A percentile compares a stretch with the other conserved stretches of the same genome.
phyloP scores from a whole-genome alignment of 495 filamentous ascomycete genomes.

The Hypomontagnella monticulosa region DNA sequence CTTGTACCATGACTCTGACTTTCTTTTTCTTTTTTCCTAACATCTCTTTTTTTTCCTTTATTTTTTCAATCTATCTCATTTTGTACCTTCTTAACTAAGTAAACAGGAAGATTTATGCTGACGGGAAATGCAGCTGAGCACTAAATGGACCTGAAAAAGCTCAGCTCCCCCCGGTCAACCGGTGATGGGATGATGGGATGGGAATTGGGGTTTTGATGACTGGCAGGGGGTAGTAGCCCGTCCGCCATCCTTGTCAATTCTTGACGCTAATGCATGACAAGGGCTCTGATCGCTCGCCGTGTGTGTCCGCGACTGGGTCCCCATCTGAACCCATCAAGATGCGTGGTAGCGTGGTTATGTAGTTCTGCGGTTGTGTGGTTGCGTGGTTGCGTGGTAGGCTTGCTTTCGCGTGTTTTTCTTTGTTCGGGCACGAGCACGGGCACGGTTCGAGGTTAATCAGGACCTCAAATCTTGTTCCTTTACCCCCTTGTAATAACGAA shows the following conservation, averaged over 20 bases:
- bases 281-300: conserved; percentile 43
- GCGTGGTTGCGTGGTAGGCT: conserved; percentile 5
- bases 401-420: conserved; percentile 34
- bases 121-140: conserved; percentile 36
- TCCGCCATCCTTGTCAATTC: conserved; percentile 32
- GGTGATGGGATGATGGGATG: conserved; percentile 30
- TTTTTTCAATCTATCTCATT: too few species aligned
- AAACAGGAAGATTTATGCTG: conserved; percentile 27
- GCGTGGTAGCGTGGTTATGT: conserved; percentile 24
- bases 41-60: neutral
- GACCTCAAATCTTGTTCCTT: conserved; percentile 32
- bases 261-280: conserved; percentile 42
- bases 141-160: conserved; percentile 32
- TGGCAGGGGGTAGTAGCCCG: conserved; percentile 27
- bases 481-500: neutral
- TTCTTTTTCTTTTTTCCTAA: conserved; percentile 8
- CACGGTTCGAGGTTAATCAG: conserved; percentile 19
- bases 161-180: conserved; percentile 31
- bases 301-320: conserved; percentile 35
- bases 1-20: neutral
- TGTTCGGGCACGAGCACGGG: conserved; percentile 4
- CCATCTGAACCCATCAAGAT: conserved; percentile 21
- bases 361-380: conserved; percentile 6
- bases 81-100: conserved; percentile 34
- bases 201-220: conserved; percentile 32